Evolutionary conservation across 176 grass and related monocot species (phyloP), one percentile per base, ranked within the genome.

Genomic region (Calamus simplicifolius): DNA sequence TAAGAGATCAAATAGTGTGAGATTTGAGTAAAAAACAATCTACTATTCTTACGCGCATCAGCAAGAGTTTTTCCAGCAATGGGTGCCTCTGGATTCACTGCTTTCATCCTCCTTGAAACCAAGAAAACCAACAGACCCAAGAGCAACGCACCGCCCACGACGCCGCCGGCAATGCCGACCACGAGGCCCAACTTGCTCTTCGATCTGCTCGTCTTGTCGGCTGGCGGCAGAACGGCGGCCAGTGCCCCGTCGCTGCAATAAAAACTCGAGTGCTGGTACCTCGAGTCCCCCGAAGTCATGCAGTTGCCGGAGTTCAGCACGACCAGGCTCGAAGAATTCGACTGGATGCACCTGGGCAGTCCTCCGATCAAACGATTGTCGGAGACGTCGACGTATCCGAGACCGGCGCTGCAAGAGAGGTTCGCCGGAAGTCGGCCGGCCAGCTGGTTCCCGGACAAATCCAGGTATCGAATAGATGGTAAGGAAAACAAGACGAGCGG

Each of bases 341-440:
- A 72, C 15, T 71, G 29, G 66, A 98, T 73, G 81, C 93, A 98
- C 29, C 79, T 27, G 26, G 93, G 93, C 19, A 70, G 81, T 48
- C 48, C n/a, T 2, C 93, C 93, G 3, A 74, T 71, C 50, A 98
- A 66, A 63, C 78, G 79, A 80, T 98, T 98, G 62, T 68, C 78
- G 12, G 93, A 98, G 49, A 98, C 79, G 38, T 98, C 84, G 0
- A 89, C 66, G 64, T 85, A 85, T 54, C 29, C 62, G n/a, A 98
- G 85, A 25, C 25, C 48, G 19, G 3, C 56, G 3, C 69, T 67
- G 73, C 87, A 98, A 3, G 68, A 57, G 25, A 81, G 73, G 38
- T 28, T 61, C 6, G 75, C 56, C 0, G 81, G 88, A 0, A 98
- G 54, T 73, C 81, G 87, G 2, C 93, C 93, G 6, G 62, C 7